Evolutionary conservation across 2,329 filamentous ascomycete genomes (phyloP), one percentile per base, ranked within the genome.

Genomic region (Fusarium solani-melongenae): DNA sequence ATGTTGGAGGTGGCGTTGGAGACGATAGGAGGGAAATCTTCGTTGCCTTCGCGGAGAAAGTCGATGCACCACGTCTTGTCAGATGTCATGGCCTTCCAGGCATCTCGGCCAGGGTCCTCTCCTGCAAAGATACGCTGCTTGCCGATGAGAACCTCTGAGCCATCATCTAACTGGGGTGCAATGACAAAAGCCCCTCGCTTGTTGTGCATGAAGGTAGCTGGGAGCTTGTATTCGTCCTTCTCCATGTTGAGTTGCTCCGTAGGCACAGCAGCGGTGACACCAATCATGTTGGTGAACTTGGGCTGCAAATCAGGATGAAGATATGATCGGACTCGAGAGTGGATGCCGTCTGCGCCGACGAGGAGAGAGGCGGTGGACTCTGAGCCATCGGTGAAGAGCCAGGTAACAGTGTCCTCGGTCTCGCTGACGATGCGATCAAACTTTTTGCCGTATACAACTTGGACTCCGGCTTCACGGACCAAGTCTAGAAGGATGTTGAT

Each of bases 301-400:
- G 89, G 86, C 36, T 83, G 77, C 1, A 88, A 72, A 0, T 85
- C 82, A 0, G 88, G 86, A 53, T 86, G 83, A 0, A 92, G 80
- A 46, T 89, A 85, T 5, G 80, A 82, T 4, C 89, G 84, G 0
- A 91, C 87, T 0, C 80, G 82, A 1, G 88, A 90, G 75, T 91
- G 88, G 58, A 91, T 91, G 1, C 90, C 89, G 66, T 92, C 89
- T 0, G 88, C 87, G 0, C 88, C 89, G 17, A 91, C 81, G 0
- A 92, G 83, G 14, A 89, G 75, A 3, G 80, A 72, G 0, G 87
- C 86, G 0, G 73, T 77, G 1, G 73, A 80, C 0, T 76, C 80
- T 0, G 81, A 81, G 1, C 86, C 88, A 62, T 89, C 85, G 0
- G 78, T 78, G 64, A 90, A 88, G 14, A 82, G 82, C 71, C 86